Evolutionary conservation across 768 basidiomycete species (phyloP), one percentile per base, ranked within the genome.

Genomic region (Stropharia rugosoannulata): DNA sequence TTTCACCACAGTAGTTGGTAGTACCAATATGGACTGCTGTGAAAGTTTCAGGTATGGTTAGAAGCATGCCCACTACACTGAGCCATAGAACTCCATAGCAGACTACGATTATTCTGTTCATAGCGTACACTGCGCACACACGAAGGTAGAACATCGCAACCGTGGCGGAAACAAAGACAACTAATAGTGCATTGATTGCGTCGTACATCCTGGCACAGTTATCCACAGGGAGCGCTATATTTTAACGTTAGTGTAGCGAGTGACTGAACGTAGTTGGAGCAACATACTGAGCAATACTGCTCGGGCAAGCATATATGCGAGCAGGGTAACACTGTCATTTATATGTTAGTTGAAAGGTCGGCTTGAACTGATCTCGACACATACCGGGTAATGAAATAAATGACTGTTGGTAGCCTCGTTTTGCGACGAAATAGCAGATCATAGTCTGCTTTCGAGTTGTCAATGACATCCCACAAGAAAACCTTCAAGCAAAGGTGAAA

Each of bases 71-170:
- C 22, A 58, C 52, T 2, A 65, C 64, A 1, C 51, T 56, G 2
- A 73, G 63, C 71, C 70, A 74, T 5, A 70, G 55, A 16, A 66
- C n/a, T 18, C 63, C 64, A 55, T 70, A 73, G 16, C 62, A 36
- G 1, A 58, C 36, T 13, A 62, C 47, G 36, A 70, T 57, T 12
- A 47, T 41, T 12, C 51, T 58, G 22, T 62, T 49, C 43, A 59
- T 59, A 22, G 47, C 38, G 46, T 59, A 71, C 16, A 71, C 58
- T 0, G 68, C 62, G 13, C 55, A 60, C 8, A 69, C 64, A 3
- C 70, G 69, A 44, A 66, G 57, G 48, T 65, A 64, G 58, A 69
- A 70, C 29, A 73, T 65, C 19, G 63, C 57, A 13, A 64, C 56
- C 1, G 67, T 63, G 5, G 58, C 57, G 0, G 67, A 51, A 35